A percentile compares a stretch with the other conserved stretches of the same genome.
Evolutionary conservation across 139 green algal species (phyloP).

Genomic region (Chlorokybus atmophyticus): DNA sequence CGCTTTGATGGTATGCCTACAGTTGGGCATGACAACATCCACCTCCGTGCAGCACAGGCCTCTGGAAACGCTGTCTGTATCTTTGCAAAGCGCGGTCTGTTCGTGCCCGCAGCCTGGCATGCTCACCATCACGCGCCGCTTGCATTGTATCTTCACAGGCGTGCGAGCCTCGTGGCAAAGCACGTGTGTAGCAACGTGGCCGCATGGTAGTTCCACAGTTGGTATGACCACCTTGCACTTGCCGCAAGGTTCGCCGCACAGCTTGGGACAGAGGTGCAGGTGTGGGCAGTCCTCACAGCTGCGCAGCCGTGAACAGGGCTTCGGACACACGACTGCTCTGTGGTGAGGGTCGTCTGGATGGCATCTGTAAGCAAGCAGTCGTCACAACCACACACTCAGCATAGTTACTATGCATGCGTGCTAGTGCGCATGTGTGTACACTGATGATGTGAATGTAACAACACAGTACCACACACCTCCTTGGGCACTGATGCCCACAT

Average conservation of each 20-base stretch:
- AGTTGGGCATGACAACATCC: slow-evolving; percentile 4
- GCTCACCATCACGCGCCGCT: neutral
- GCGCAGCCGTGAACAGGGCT: slow-evolving; percentile 22
- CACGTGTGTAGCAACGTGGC: neutral
- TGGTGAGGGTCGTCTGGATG: slow-evolving; percentile 25
- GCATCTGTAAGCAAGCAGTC: slow-evolving; percentile 9
- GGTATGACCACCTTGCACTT: neutral
- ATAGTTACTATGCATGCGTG: no score
- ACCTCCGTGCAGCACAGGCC: no score
- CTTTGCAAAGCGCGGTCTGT: neutral
- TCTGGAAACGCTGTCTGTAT: no score
- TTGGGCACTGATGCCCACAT: neutral
- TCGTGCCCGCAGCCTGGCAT: neutral
- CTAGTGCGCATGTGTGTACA: no score
- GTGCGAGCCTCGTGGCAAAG: neutral
- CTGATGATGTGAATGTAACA: no score
- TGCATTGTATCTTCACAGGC: neutral
- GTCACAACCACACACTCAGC: no score
- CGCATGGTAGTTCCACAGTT: slow-evolving; percentile 7
- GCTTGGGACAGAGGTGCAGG: slow-evolving; percentile 8
- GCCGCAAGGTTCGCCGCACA: slow-evolving; percentile 14
- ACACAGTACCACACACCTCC: no score
- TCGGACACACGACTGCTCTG: slow-evolving; percentile 1
- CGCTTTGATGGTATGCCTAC: slow-evolving; percentile 1
- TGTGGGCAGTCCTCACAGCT: slow-evolving; percentile 2